These are phyloP conservation scores for Calonectria pteridis DNA, from an alignment of 2,329 filamentous ascomycete species.

Conservation along the genomic window DNA sequence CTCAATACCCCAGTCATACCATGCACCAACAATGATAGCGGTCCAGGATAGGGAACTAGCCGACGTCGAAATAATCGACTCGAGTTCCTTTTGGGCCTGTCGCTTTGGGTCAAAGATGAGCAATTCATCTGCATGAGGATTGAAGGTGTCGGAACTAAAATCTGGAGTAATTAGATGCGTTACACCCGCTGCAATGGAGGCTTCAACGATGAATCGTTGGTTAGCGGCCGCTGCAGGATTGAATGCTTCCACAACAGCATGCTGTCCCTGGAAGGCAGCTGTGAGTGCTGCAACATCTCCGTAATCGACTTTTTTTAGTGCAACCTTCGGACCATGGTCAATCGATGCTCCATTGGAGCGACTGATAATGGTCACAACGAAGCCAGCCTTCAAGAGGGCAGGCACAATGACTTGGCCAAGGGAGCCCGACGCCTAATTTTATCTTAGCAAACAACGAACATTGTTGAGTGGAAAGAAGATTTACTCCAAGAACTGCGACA, in stretches of 20 bases:
- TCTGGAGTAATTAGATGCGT: conserved; percentile 36
- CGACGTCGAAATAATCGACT: not conserved
- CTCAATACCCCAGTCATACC: conserved; percentile 39
- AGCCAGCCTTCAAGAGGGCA: not conserved
- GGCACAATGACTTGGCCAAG: not conserved
- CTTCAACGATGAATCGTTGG: conserved; percentile 32
- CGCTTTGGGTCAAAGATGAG: conserved; percentile 32
- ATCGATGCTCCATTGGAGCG: not conserved
- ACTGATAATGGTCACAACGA: not conserved
- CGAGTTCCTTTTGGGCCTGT: conserved; percentile 33
- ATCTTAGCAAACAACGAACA: too few species aligned
- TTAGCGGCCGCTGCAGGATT: conserved; percentile 36
- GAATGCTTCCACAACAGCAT: conserved; percentile 9
- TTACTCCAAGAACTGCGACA: not conserved
- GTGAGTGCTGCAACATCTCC: too few species aligned
- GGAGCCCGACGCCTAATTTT: not conserved
- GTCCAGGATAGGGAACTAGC: conserved; percentile 32
- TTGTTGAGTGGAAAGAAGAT: not conserved
- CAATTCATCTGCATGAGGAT: conserved; percentile 24
- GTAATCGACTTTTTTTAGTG: not conserved
- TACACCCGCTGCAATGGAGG: conserved; percentile 33
- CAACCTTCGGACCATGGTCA: not conserved
- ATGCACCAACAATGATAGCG: conserved; percentile 33
- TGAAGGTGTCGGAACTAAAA: conserved; percentile 39
- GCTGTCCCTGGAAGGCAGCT: too few species aligned